Conservation (phyloP, 1,284 basidiomycete species). For the Ceratobasidium sp. region DNA sequence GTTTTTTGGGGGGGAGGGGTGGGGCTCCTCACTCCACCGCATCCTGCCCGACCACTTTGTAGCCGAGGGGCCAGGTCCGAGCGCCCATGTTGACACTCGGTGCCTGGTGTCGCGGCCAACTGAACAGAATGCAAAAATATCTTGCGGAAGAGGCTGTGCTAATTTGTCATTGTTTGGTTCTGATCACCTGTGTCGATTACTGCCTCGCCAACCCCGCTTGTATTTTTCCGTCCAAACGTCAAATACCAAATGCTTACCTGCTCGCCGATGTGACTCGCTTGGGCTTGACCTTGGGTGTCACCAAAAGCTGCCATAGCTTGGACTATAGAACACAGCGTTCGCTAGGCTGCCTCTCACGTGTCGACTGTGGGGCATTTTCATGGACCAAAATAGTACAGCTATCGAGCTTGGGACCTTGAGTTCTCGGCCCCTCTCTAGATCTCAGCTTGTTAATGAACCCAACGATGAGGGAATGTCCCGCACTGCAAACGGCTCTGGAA, state of each 20-base stretch:
- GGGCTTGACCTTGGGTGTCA: not conserved
- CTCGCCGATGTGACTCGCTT: not conserved
- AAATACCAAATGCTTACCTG: not conserved
- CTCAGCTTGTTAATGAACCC: not conserved
- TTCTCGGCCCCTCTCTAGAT: not conserved
- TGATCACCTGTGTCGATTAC: not conserved
- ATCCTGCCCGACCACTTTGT: not conserved
- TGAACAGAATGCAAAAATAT: not conserved
- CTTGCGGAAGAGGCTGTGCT: not conserved
- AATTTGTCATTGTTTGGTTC: not conserved
- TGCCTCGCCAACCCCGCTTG: not conserved
- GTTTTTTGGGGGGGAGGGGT: not conserved
- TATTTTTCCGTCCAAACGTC: not conserved
- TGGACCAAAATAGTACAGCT: not conserved
- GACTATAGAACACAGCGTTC: not conserved
- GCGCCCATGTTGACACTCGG: not conserved
- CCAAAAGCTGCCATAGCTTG: not conserved
- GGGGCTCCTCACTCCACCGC: not conserved
- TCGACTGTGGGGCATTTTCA: not conserved
- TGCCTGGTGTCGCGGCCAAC: not conserved
- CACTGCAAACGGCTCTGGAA: not conserved
- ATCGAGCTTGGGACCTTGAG: constrained; percentile 9
- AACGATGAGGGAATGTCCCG: not conserved
- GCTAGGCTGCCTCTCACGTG: not conserved
- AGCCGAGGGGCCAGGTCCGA: not conserved